Evolutionary conservation across 495 filamentous ascomycete species (phyloP).

Genomic region (Evernia prunastri): DNA sequence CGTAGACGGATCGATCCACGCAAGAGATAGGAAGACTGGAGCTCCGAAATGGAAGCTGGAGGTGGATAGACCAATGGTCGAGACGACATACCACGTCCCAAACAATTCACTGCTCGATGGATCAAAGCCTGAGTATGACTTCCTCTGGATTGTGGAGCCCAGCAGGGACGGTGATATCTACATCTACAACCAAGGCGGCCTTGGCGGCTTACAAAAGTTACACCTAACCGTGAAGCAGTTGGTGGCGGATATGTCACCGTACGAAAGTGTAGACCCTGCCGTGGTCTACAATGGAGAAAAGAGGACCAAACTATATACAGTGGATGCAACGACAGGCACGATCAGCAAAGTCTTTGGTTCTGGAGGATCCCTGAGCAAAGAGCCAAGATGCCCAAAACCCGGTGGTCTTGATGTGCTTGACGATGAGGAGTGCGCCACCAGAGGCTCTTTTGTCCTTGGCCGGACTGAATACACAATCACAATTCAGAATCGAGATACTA

Average conservation of each 20-base stretch:
- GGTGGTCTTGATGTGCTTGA: conserved; percentile 55
- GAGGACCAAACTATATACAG: conserved; percentile 69
- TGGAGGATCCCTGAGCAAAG: conserved; percentile 43
- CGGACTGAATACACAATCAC: conserved; percentile 81
- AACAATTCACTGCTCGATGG: conserved; percentile 54
- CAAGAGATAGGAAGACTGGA: conserved; percentile 82
- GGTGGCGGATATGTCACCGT: conserved; percentile 60
- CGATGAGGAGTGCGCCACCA: conserved; percentile 64
- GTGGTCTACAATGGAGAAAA: conserved; percentile 77
- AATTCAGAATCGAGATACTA: conserved; percentile 70
- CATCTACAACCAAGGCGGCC: conserved; percentile 62
- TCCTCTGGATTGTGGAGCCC: conserved; percentile 95
- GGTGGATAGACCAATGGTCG: conserved; percentile 77
- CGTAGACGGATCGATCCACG: conserved; percentile 93
- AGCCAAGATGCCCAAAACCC: conserved; percentile 46
- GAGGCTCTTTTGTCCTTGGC: conserved; percentile 68
- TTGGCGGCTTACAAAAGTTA: conserved; percentile 55
- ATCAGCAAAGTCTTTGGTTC: conserved; percentile 62
- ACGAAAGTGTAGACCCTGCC: conserved; percentile 58
- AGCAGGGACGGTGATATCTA: conserved; percentile 84
- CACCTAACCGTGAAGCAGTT: conserved; percentile 74
- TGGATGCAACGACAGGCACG: conserved; percentile 77
- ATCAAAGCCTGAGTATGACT: conserved; percentile 64
- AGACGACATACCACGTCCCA: conserved; percentile 74
- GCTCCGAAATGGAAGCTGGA: conserved; percentile 75